Base-by-base conservation (phyloP, 2,329 filamentous ascomycete genomes). In the Colletotrichum eremochloae region DNA sequence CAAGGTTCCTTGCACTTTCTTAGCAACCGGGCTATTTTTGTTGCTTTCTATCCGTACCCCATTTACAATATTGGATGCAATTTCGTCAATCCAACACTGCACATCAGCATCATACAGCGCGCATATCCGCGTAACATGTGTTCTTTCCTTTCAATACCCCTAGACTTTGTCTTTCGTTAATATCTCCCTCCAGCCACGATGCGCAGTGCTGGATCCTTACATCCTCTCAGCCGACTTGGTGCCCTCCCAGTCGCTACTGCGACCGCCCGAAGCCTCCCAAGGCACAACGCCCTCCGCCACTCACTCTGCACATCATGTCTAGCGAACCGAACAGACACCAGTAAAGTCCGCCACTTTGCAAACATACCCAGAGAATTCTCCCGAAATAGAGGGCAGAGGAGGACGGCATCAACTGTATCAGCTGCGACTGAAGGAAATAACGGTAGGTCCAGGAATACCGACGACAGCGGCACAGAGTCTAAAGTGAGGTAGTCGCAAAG, bases 381-480 rank as follows among this genome's bases (percentile, higher is more conserved):
- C 15, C 44, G 20, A 14, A n/a, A 56, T 46, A 56, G 31, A 24
- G 70, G 40, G 5, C 68, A 67, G 58, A 71, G 56, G 48, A 69
- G 74, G 46, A 12, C 64, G 12, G 68, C 72, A 15, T 74, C 74
- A n/a, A 67, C 68, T 14, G 67, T 72, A 44, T 71, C 73, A 20
- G 63, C 71, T 6, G 62, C 71, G 29, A 67, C 57, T 20, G 60
- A 70, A 40, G 60, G 31, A 63, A 73, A 67, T 42, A 65, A 36
- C 29, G n/a, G 63, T 72, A 57, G 31, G 70, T 42, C 36, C 46
- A 40, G 24, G 33, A 36, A 42, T 15, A 36, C 36, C 64, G 20
- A 33, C 3, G 11, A 29, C 38, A 52, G 36, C 38, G 40, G 55
- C 46, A 48, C 60, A n/a, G 46, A 33, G 61, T 55, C 70, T 72